Evolutionary conservation across 768 basidiomycete species (phyloP).

Genomic region (Suillus decipiens): DNA sequence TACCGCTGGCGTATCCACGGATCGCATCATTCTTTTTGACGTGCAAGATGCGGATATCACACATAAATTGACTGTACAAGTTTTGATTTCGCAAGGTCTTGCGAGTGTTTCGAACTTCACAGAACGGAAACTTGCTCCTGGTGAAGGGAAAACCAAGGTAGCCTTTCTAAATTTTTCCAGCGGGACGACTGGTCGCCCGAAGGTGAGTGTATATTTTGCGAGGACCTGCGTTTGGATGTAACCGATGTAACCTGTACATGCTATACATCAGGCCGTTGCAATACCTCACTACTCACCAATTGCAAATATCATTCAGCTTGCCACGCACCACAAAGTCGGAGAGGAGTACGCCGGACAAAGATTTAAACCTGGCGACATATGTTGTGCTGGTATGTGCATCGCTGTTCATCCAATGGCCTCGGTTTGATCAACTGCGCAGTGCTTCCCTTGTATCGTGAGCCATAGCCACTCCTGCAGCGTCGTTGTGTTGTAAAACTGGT

Average conservation of each 20-base stretch:
- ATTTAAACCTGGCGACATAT: constrained; percentile 61
- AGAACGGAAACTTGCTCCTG: constrained; percentile 52
- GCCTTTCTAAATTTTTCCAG: constrained; percentile 76
- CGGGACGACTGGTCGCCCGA: constrained; percentile 75
- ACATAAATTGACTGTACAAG: constrained; percentile 41
- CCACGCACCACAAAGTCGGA: constrained; percentile 52
- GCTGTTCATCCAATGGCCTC: not conserved
- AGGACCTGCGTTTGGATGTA: not conserved
- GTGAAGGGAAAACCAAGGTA: constrained; percentile 69
- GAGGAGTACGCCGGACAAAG: constrained; percentile 48
- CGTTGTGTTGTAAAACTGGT: not conserved
- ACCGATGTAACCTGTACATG: not conserved
- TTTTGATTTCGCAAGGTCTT: constrained; percentile 51
- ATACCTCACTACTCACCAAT: constrained; percentile 62
- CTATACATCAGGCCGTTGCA: constrained; percentile 49
- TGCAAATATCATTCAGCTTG: constrained; percentile 63
- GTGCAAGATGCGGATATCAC: constrained; percentile 13
- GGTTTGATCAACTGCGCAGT: constrained; percentile 35
- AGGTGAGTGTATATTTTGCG: constrained; percentile 40
- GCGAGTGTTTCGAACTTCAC: constrained; percentile 38
- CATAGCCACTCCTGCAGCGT: not conserved
- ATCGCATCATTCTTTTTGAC: constrained; percentile 47
- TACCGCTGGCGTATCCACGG: constrained; percentile 40
- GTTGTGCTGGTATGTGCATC: constrained; percentile 51
- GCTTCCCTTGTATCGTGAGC: constrained; percentile 63